These are phyloP conservation scores for Solanum aculeatissimum DNA, from an alignment of 305 asterid genomes.

Conservation along the genomic window DNA sequence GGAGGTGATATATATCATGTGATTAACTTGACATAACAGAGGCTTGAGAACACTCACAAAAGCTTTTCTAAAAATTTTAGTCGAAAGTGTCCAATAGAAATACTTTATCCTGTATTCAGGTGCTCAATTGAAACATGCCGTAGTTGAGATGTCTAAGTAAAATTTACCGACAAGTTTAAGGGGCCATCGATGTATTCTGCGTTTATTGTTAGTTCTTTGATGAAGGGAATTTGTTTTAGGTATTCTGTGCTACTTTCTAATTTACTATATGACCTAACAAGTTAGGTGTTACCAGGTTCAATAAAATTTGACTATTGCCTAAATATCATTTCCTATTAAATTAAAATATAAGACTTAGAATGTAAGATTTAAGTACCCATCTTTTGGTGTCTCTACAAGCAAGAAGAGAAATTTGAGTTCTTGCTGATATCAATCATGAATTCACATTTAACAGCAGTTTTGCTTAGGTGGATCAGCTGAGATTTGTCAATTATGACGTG, in stretches of 20 bases:
- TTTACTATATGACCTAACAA: background rate
- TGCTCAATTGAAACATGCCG: background rate
- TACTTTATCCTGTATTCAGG: background rate
- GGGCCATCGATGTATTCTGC: background rate
- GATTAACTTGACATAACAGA: background rate
- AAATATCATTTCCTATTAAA: background rate
- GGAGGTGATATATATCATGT: background rate
- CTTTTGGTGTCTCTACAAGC: background rate
- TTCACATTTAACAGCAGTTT: background rate
- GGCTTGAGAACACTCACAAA: background rate
- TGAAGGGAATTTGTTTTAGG: background rate
- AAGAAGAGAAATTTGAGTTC: background rate
- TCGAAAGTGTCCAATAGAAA: background rate
- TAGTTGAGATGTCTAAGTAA: background rate
- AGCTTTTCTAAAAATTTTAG: background rate
- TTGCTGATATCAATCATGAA: background rate
- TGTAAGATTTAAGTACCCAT: background rate
- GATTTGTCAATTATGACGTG: background rate
- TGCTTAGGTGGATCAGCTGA: background rate
- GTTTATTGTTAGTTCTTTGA: background rate
- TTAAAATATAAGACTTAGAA: background rate
- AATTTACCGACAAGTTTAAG: background rate
- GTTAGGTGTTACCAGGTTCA: background rate
- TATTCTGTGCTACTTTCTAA: background rate
- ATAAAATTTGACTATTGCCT: background rate